These are phyloP conservation scores for Moringa oleifera DNA, from an alignment of 345 rosid species.

Conservation along the genomic window DNA sequence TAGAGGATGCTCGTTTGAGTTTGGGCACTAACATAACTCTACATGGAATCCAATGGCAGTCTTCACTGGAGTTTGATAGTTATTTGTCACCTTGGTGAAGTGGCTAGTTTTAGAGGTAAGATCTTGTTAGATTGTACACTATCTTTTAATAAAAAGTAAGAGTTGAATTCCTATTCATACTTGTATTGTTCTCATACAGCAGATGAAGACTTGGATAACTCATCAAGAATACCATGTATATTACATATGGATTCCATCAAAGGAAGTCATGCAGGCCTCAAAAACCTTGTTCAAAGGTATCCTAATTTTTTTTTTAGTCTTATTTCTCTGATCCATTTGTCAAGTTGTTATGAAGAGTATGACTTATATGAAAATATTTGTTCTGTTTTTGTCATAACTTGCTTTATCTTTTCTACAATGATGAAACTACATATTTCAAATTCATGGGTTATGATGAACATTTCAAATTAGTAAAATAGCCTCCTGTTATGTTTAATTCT, in stretches of 20 bases:
- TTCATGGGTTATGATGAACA: no score
- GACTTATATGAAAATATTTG: neutral
- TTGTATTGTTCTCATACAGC: conserved; percentile 21
- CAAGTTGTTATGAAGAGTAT: conserved; percentile 6
- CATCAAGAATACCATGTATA: conserved; percentile 70
- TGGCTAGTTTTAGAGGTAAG: conserved; percentile 61
- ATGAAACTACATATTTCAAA: neutral
- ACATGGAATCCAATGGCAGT: conserved; percentile 38
- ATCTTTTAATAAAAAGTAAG: neutral
- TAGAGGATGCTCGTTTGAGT: conserved; percentile 1
- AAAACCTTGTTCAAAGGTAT: conserved; percentile 92
- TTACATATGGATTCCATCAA: conserved; percentile 96
- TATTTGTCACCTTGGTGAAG: conserved; percentile 89
- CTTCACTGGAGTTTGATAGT: conserved; percentile 98
- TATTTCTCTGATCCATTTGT: conserved; percentile 3
- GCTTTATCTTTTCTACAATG: neutral
- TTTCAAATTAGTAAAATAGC: no score
- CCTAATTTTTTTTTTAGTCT: conserved; percentile 14
- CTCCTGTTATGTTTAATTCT: no score
- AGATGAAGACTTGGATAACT: conserved; percentile 51
- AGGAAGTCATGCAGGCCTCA: conserved; percentile 96
- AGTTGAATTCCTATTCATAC: conserved; percentile 8
- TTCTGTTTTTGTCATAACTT: conserved; percentile 5
- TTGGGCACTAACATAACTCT: conserved; percentile 13
- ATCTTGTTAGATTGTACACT: conserved; percentile 10